phyloP scores from a whole-genome alignment of 495 filamentous ascomycete species.

The Daldinia loculata region DNA sequence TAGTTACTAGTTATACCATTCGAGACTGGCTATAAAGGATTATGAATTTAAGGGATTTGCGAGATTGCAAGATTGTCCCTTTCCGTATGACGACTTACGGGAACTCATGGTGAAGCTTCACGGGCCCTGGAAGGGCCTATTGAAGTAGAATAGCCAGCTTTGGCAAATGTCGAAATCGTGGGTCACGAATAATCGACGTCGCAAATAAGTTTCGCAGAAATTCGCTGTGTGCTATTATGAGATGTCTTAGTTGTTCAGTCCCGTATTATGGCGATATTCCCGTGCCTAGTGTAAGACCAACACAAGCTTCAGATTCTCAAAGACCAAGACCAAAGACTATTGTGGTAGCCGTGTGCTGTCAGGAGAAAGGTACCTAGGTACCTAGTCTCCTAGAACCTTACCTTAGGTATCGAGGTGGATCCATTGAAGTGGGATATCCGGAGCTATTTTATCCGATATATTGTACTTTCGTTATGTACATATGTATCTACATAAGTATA shows the following conservation, averaged over 20 bases:
- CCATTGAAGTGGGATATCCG: conserved; percentile 1
- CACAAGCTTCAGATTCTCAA: conserved; percentile 5
- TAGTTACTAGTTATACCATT: conserved; percentile 14
- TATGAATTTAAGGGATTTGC: conserved; percentile 5
- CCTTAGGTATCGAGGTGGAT: not conserved
- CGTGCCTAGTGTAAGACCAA: conserved; percentile 5
- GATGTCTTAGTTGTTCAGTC: not conserved
- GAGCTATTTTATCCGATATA: not conserved
- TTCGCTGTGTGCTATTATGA: not conserved
- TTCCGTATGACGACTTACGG: conserved; percentile 45
- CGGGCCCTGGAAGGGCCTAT: conserved; percentile 55
- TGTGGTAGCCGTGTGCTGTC: conserved; percentile 7
- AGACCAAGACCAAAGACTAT: conserved; percentile 10
- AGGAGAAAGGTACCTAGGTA: conserved; percentile 13
- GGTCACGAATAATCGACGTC: conserved; percentile 5
- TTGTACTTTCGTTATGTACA: not conserved
- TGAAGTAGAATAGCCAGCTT: conserved; percentile 50
- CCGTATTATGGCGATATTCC: conserved; percentile 6
- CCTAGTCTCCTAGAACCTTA: not conserved
- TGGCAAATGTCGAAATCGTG: conserved; percentile 9
- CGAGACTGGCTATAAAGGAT: conserved; percentile 3
- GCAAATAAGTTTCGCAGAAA: not conserved
- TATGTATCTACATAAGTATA: not conserved
- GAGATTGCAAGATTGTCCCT: not conserved
- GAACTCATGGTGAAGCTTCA: conserved; percentile 56